These are phyloP conservation scores for Teunomyces kruisii DNA, from an alignment of 805 yeast species.

Conservation along the genomic window DNA sequence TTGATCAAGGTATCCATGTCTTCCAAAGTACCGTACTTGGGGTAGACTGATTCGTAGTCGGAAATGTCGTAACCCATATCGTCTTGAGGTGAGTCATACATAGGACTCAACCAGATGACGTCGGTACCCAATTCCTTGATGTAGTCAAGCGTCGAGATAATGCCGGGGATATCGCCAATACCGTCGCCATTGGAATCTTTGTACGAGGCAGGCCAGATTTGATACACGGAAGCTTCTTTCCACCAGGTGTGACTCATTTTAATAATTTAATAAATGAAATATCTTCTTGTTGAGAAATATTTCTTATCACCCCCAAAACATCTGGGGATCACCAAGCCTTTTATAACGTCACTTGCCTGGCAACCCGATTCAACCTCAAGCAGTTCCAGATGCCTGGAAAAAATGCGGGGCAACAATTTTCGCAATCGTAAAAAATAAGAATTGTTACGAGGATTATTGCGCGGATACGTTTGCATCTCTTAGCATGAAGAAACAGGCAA, in stretches of 20 bases:
- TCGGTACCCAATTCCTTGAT: constrained; percentile 50
- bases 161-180: constrained; percentile 58
- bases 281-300: neutral
- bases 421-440: neutral
- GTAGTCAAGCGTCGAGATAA: constrained; percentile 51
- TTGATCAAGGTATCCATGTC: constrained; percentile 50
- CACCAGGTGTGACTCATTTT: constrained; percentile 39
- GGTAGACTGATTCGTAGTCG: constrained; percentile 52
- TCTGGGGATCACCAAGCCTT: neutral
- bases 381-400: neutral
- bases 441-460: constrained; percentile 3
- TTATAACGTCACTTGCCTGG: neutral
- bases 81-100: constrained; percentile 56
- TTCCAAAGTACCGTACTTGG: constrained; percentile 52
- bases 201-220: constrained; percentile 60
- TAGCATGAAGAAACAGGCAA: too few relatives aligned
- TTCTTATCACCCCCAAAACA: neutral
- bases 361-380: neutral
- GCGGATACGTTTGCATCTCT: neutral
- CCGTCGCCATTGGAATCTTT: constrained; percentile 62
- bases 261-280: constrained; percentile 6
- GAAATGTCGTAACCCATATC: constrained; percentile 65
- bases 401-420: constrained; percentile 3
- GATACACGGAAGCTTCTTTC: constrained; percentile 58
- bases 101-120: constrained; percentile 58